Conservation (phyloP, 2,329 filamentous ascomycete species). For the Plenodomus biglobosus region DNA sequence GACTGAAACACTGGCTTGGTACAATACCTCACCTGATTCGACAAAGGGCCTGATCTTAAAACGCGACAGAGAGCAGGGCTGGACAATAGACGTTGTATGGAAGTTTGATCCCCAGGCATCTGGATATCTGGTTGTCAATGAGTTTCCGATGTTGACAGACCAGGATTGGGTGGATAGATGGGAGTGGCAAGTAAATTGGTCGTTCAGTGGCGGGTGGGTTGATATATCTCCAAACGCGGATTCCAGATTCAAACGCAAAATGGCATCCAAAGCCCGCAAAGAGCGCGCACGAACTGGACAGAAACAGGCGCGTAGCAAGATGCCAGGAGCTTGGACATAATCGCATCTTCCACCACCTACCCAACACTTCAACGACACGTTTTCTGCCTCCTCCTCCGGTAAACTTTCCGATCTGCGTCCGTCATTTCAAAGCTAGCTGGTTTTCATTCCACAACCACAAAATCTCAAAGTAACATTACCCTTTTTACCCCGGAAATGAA, state of each 20-base stretch:
- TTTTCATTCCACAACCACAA: no score
- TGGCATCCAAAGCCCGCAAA: constrained; percentile 14
- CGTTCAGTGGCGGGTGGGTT: no score
- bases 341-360: background rate
- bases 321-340: constrained; percentile 12
- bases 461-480: no score
- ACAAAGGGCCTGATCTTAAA: constrained; percentile 3
- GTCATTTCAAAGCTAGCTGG: no score
- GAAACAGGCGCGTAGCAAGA: constrained; percentile 5
- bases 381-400: no score
- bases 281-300: constrained; percentile 7
- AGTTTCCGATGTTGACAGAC: constrained; percentile 1
- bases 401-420: no score
- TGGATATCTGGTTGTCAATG: constrained; percentile 7
- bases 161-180: background rate
- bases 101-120: background rate
- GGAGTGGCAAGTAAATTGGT: background rate
- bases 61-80: background rate
- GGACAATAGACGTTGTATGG: constrained; percentile 7
- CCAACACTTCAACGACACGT: no score
- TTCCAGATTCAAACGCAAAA: constrained; percentile 2
- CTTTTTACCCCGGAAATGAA: no score
- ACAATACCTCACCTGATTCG: background rate
- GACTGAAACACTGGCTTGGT: background rate
- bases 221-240: background rate